phyloP scores from a whole-genome alignment of 345 rosid genomes.

The Rubroshorea leprosula region DNA sequence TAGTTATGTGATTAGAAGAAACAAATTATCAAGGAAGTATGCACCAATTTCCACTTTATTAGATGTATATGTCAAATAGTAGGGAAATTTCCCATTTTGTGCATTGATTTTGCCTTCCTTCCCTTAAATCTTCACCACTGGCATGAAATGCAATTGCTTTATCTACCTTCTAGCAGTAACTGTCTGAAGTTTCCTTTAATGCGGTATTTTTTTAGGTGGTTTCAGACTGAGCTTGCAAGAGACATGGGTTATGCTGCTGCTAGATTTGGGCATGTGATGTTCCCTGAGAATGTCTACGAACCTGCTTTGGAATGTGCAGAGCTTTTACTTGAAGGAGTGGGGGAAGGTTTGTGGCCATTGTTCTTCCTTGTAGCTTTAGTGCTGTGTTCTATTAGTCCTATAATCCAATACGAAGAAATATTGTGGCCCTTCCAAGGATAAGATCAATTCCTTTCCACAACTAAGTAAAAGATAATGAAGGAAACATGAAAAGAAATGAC shows the following conservation, averaged over 20 bases:
- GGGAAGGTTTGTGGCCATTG: constrained; percentile 52
- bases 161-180: constrained; percentile 1
- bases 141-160: background rate
- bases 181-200: constrained; percentile 51
- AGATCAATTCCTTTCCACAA: background rate
- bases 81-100: background rate
- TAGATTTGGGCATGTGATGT: constrained; percentile 97
- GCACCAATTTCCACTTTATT: background rate
- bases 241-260: constrained; percentile 97
- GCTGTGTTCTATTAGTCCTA: background rate
- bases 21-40: background rate
- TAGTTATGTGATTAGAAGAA: background rate
- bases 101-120: constrained; percentile 9
- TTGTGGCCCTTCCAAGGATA: background rate
- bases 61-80: background rate
- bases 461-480: background rate
- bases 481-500: background rate
- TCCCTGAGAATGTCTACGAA: constrained; percentile 95
- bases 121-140: constrained; percentile 4
- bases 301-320: constrained; percentile 91
- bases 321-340: constrained; percentile 85
- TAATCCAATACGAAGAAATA: background rate
- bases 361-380: background rate
- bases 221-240: constrained; percentile 96
- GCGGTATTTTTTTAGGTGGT: constrained; percentile 59